phyloP scores from a whole-genome alignment of 441 rosid species.

The Gossypium schwendimanii region DNA sequence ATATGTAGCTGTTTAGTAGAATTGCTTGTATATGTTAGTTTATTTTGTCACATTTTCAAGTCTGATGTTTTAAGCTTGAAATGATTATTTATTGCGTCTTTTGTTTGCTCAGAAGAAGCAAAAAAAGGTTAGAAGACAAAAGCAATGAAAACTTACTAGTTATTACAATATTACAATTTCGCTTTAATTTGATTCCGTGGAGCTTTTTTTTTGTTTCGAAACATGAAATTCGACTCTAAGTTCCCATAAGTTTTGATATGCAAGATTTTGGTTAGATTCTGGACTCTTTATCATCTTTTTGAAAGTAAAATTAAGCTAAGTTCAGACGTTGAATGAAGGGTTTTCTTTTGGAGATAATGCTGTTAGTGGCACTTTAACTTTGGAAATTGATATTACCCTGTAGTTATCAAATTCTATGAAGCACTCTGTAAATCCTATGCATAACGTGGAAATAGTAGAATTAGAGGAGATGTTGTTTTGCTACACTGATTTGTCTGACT shows the following conservation, averaged over 20 bases:
- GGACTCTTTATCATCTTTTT: not conserved
- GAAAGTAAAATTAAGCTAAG: not conserved
- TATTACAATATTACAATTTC: not conserved
- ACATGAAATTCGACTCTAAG: not conserved
- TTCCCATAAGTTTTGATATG: not conserved
- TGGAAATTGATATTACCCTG: not conserved
- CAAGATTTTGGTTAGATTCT: not conserved
- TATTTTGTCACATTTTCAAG: not conserved
- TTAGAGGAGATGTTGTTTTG: conserved; percentile 1
- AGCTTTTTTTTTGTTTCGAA: not conserved
- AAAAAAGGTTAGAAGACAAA: not conserved
- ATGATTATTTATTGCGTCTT: not conserved
- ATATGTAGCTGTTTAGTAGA: conserved; percentile 1
- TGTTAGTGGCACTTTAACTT: not conserved
- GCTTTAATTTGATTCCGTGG: not conserved
- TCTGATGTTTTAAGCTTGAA: not conserved
- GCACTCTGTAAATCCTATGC: not conserved
- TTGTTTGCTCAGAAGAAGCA: not conserved
- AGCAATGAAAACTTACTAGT: not conserved
- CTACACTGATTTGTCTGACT: not conserved
- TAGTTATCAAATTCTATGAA: not conserved
- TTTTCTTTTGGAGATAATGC: not conserved
- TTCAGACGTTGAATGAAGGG: not conserved
- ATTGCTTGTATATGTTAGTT: conserved; percentile 1
- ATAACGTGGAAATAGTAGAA: not conserved